Percentiles rank a stretch among this genome's conserved stretches.
These are phyloP conservation scores for Geotrichum bryndzae DNA, from an alignment of 1,139 yeast species.

Conservation along the genomic window DNA sequence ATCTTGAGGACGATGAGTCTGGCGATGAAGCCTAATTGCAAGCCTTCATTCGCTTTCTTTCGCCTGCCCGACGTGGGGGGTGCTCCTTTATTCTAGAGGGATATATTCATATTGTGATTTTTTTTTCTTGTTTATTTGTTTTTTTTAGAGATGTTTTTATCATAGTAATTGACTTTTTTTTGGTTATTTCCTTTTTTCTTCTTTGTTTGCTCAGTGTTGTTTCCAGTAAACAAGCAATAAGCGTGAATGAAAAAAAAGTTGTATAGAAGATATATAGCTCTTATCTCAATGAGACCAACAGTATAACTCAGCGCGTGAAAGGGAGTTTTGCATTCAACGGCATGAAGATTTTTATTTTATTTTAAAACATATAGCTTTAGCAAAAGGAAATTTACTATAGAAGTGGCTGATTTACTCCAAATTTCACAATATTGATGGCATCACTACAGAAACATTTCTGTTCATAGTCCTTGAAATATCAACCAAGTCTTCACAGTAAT, in stretches of 20 bases:
- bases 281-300: no score
- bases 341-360: no score
- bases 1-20: conserved; percentile 29
- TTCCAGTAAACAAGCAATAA: background rate
- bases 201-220: background rate
- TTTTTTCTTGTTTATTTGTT: background rate
- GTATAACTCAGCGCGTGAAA: no score
- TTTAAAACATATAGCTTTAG: no score
- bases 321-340: no score
- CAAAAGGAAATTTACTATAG: no score
- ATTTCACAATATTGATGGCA: no score
- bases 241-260: background rate
- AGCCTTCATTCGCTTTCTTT: background rate
- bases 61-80: background rate
- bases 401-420: no score
- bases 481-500: no score
- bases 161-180: background rate
- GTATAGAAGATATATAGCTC: no score
- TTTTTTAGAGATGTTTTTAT: background rate
- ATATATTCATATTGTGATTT: background rate
- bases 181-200: background rate
- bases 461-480: no score
- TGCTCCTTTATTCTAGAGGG: background rate
- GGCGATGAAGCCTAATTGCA: conserved; percentile 4
- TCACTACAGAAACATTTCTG: no score